phyloP scores from a whole-genome alignment of 1,284 basidiomycete genomes.

The Marasmius sp. region DNA sequence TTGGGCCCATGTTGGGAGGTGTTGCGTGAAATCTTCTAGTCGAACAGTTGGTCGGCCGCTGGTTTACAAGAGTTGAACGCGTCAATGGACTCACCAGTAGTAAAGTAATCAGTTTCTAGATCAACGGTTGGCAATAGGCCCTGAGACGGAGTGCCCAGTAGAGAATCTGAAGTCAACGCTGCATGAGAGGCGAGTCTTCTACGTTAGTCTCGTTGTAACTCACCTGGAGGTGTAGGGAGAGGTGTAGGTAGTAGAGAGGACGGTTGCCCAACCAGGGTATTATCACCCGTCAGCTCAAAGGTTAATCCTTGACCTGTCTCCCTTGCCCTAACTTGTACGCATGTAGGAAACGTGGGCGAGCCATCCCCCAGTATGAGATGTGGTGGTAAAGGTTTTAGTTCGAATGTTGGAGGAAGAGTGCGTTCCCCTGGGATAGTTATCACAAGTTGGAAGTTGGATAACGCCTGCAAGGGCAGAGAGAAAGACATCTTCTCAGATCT shows the following conservation, averaged over 20 bases:
- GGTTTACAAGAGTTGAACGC: background rate
- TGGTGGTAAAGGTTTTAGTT: background rate
- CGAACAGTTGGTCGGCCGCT: background rate
- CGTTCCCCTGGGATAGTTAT: background rate
- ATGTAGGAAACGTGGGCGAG: background rate
- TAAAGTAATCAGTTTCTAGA: background rate
- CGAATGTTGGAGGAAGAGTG: background rate
- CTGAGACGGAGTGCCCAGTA: background rate
- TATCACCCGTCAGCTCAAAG: background rate
- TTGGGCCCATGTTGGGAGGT: background rate
- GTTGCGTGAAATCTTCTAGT: background rate
- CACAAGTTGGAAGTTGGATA: background rate
- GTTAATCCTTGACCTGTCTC: background rate
- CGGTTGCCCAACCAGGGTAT: background rate
- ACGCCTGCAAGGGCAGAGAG: background rate
- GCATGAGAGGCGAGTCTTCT: background rate
- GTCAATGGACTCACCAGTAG: background rate
- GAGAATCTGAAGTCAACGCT: background rate
- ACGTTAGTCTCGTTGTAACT: background rate
- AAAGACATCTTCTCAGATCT: conserved; percentile 1
- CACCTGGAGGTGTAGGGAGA: background rate
- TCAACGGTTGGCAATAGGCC: background rate
- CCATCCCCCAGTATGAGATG: background rate
- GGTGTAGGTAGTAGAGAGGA: background rate
- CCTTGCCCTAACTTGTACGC: background rate